These are phyloP conservation scores for Brachypodium distachyon DNA, from an alignment of 202 grass and related monocot species.

Conservation along the genomic window DNA sequence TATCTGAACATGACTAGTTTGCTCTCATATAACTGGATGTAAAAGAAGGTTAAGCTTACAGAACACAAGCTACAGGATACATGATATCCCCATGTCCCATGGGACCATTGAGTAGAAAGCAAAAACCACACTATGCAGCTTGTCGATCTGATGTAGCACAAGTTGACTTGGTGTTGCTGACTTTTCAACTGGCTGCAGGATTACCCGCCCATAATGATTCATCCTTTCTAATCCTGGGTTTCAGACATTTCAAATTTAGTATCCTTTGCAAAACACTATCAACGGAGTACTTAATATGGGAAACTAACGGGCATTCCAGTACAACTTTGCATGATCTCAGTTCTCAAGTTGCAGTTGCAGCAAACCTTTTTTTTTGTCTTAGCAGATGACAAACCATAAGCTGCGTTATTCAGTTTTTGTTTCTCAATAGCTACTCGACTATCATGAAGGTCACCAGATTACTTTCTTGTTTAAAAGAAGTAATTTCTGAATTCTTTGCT, in stretches of 20 bases:
- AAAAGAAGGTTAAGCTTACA: neutral
- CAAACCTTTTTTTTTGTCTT: neutral
- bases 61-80: neutral
- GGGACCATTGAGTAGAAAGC: neutral
- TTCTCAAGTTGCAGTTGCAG: neutral
- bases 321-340: neutral
- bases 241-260: neutral
- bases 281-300: neutral
- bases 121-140: constrained; percentile 1
- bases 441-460: neutral
- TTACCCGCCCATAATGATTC: neutral
- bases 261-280: neutral
- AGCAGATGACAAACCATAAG: neutral
- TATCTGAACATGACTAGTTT: neutral
- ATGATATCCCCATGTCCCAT: neutral
- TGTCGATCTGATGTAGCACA: neutral
- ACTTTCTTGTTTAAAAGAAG: neutral
- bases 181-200: neutral
- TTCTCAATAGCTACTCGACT: neutral
- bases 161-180: neutral
- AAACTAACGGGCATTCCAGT: neutral
- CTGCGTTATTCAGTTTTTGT: neutral
- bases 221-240: neutral
- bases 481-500: neutral
- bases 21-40: neutral